Evolutionary conservation across 345 rosid genomes (phyloP).

Genomic region (Linum usitatissimum): DNA sequence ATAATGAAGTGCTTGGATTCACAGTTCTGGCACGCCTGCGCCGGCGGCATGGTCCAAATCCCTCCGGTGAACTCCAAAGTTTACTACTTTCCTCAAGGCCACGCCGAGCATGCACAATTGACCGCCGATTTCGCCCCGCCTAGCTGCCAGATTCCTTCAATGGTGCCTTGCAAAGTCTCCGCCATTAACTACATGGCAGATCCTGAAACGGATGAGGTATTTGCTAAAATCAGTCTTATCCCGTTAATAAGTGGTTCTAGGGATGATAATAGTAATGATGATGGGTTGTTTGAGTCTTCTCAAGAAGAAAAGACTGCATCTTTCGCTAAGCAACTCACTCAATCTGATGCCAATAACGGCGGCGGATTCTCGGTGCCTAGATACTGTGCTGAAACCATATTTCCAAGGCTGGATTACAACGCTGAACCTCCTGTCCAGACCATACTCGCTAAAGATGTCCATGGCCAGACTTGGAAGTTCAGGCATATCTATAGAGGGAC

Average conservation of each 20-base stretch:
- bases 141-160: constrained; percentile 31
- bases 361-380: constrained; percentile 98
- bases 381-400: constrained; percentile 95
- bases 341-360: constrained; percentile 96
- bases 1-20: constrained; percentile 55
- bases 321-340: constrained; percentile 89
- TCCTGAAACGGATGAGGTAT: constrained; percentile 84
- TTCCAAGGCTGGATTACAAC: constrained; percentile 69
- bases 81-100: constrained; percentile 89
- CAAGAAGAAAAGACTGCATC: constrained; percentile 65
- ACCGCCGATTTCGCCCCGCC: constrained; percentile 36
- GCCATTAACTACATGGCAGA: constrained; percentile 79
- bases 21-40: constrained; percentile 98
- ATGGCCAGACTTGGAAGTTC: constrained; percentile 80
- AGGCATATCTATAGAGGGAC: constrained; percentile 96
- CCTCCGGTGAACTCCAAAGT: constrained; percentile 69
- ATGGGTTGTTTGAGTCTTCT: constrained; percentile 25
- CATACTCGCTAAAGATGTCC: constrained; percentile 85
- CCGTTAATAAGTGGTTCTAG: constrained; percentile 32
- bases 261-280: constrained; percentile 20
- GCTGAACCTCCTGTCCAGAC: constrained; percentile 97
- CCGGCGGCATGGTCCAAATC: constrained; percentile 94
- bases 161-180: constrained; percentile 51
- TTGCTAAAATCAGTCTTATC: constrained; percentile 48
- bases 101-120: constrained; percentile 77